Base-by-base conservation (phyloP, 2,329 filamentous ascomycete genomes). In the Cladosporium sphaerospermum region DNA sequence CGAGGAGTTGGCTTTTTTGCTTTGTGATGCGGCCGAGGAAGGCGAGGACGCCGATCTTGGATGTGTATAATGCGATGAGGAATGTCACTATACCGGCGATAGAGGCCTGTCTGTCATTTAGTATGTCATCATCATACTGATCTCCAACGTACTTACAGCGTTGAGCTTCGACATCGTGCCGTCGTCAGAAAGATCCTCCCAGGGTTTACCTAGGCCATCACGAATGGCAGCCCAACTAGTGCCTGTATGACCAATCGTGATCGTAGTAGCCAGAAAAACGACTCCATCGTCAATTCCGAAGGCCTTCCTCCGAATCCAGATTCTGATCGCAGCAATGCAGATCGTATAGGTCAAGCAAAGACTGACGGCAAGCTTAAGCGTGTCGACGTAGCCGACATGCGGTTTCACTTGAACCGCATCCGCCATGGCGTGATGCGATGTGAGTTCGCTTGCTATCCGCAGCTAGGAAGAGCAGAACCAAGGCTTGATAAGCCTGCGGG, bases 21-120 rank as follows among this genome's bases (percentile, higher is more conserved):
- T 63, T 62, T 11, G 64, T 66, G 37, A 67, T 66, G 34, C 65
- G 63, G 40, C 53, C 58, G n/a, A 68, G 54, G 45, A 68, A 67
- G 11, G 59, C 56, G 3, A 68, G 52, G 57, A 66, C 66, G 28
- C 64, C 65, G 45, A 61, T 59, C 59, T 67, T 68, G 7, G 65
- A 64, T 11, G 62, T 39, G 40, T 67, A 67, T 0, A 67, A 58
- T 3, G 63, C 58, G 33, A 62, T 45, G 42, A 66, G 56, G 55
- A 64, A 67, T 3, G 63, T 59, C 8, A 66, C 58, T 14, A 66
- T 54, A 14, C 60, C 58, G 10, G 62, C 63, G n/a, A 65, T 51
- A 1, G 60, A 52, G 19, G 60, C 59, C 64, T 67, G 34, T 7
- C 18, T 31, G 16, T 4, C 3, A 31, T 32, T 51, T 18, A 44